Evolutionary conservation across 148 eudicot species (phyloP).

Genomic region (Agrostemma githago): DNA sequence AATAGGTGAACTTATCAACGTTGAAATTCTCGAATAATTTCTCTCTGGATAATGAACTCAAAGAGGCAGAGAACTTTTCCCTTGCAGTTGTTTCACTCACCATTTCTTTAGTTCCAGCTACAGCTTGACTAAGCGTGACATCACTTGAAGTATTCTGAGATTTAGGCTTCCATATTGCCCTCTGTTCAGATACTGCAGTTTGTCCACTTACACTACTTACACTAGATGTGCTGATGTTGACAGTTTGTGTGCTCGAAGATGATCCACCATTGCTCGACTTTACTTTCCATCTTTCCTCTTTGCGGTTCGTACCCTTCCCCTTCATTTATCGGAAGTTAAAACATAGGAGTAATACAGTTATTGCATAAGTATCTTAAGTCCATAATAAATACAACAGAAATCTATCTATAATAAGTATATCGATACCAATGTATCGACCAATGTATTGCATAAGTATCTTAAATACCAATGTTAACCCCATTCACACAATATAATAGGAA

Average conservation of each 20-base stretch:
- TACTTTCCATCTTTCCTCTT: constrained; percentile 46
- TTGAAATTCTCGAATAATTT: constrained; percentile 59
- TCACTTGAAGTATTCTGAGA: constrained; percentile 49
- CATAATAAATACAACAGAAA: neutral
- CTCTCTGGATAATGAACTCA: constrained; percentile 35
- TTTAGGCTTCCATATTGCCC: constrained; percentile 52
- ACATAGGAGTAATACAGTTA: neutral
- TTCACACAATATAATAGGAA: neutral
- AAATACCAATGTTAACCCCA: neutral
- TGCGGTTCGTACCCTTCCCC: constrained; percentile 32
- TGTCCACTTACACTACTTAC: constrained; percentile 36
- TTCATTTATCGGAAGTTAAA: constrained; percentile 23
- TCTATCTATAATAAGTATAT: no score
- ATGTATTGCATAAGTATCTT: neutral
- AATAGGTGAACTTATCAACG: constrained; percentile 68
- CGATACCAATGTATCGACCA: neutral
- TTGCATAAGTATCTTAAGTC: neutral
- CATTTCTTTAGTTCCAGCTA: constrained; percentile 15
- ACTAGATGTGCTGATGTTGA: constrained; percentile 24
- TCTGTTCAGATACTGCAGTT: constrained; percentile 33
- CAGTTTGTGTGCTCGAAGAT: constrained; percentile 27
- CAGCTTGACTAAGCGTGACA: constrained; percentile 24
- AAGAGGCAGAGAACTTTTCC: constrained; percentile 25
- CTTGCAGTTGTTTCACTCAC: constrained; percentile 25
- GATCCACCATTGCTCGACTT: constrained; percentile 38